phyloP scores from a whole-genome alignment of 2,329 filamentous ascomycete genomes.

The Colletotrichum lentis region DNA sequence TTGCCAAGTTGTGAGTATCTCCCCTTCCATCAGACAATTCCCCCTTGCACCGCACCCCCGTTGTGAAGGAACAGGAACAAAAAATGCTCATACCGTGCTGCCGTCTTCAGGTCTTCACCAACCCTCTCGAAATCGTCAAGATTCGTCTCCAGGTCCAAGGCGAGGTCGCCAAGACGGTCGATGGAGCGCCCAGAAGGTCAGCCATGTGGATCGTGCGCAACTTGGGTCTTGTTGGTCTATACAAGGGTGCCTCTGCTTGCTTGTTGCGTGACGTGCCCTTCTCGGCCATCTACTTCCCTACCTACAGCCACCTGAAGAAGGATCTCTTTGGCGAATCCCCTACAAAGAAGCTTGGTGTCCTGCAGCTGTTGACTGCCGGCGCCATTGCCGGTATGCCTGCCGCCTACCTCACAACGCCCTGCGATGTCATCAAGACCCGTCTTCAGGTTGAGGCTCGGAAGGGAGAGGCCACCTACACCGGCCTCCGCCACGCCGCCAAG shows the following conservation, averaged over 20 bases:
- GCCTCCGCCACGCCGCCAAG: constrained; percentile 82
- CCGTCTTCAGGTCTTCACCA: constrained; percentile 81
- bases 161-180: constrained; percentile 87
- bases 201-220: constrained; percentile 98
- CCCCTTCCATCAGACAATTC: not conserved
- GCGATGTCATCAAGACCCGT: constrained; percentile 98
- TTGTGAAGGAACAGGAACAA: not conserved
- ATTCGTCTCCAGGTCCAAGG: constrained; percentile 98
- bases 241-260: constrained; percentile 96
- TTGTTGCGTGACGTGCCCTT: constrained; percentile 96
- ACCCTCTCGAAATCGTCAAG: constrained; percentile 98
- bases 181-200: constrained; percentile 84
- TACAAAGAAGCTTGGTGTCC: constrained; percentile 85
- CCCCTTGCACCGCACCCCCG: not conserved
- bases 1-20: constrained; percentile 87
- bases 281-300: constrained; percentile 98
- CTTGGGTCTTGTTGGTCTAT: constrained; percentile 89
- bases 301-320: constrained; percentile 92
- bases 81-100: constrained; percentile 32
- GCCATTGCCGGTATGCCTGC: constrained; percentile 93
- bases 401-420: constrained; percentile 94
- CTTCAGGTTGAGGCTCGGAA: constrained; percentile 97
- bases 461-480: constrained; percentile 88
- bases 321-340: constrained; percentile 91
- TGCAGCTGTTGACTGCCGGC: constrained; percentile 92